Evolutionary conservation across 2,329 filamentous ascomycete genomes (phyloP), one percentile per base, ranked within the genome.

Genomic region (Diaporthe velutina): DNA sequence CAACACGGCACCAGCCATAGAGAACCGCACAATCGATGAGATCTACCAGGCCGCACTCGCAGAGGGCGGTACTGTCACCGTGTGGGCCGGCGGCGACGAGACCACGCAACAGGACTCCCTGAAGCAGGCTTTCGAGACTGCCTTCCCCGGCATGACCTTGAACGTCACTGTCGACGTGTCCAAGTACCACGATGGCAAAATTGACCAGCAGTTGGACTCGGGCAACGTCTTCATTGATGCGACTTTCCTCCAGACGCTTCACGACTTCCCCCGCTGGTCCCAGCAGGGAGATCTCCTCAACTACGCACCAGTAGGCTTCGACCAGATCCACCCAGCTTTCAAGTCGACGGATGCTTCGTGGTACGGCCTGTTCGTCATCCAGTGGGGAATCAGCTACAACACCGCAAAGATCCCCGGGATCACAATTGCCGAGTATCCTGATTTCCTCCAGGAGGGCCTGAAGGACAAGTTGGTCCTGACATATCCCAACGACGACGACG

Each of bases 401-500:
- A 80, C 79, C 17, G 82, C 83, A 58, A 84, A 82, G 76, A 78
- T 85, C 2, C 75, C 72, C 1, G 64, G 64, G 1, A 9, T 68
- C 33, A 40, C 6, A n/a, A 68, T 68, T n/a, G 48, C 48, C 7
- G 83, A 84, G 13, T 90, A 83, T 70, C 77, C 81, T 0, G 86
- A 89, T 74, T 85, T 84, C 71, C 79, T 88, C 3, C 82, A 84
- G 19, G 88, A 88, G 0, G 84, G 87, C 73, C 88, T 85, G 80
- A 90, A 90, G 80, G 81, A 87, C 75, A 90, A 88, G 79, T 80
- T 90, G 7, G 86, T 87, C 3, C 78, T 90, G 15, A 90, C 88
- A 0, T 90, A 90, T 73, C 89, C 89, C 17, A 89, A 90, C 76
- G 89, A 91, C 55, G 89, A 91, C 55, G 89, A 91, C 73, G 89